Evolutionary conservation across 73 alveolate genomes (phyloP).

Genomic region (Durusdinium trenchii): DNA sequence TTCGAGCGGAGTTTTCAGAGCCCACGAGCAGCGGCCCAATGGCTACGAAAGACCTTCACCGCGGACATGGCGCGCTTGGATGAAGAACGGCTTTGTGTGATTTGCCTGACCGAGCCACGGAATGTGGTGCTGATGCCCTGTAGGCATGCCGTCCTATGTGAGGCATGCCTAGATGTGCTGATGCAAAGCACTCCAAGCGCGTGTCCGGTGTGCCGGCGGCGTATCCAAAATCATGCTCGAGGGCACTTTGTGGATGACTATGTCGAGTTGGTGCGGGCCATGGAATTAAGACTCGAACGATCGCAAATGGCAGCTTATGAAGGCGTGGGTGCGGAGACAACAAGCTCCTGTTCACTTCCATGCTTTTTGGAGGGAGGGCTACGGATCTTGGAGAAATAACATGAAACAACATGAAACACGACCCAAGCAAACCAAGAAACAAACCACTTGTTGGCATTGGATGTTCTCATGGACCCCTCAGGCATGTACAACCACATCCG

Average conservation of each 20-base stretch:
- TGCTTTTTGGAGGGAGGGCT: background rate
- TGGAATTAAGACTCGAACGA: constrained; percentile 35
- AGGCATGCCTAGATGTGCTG: constrained; percentile 39
- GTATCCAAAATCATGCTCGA: constrained; percentile 69
- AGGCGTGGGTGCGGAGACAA: constrained; percentile 5
- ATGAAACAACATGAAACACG: background rate
- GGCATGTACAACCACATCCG: constrained; percentile 92
- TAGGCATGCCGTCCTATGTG: constrained; percentile 86
- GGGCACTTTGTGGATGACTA: constrained; percentile 73
- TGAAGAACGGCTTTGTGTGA: constrained; percentile 74
- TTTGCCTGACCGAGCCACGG: constrained; percentile 68
- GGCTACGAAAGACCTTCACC: constrained; percentile 6
- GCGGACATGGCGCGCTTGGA: constrained; percentile 18
- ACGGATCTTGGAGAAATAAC: background rate
- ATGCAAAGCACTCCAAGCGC: constrained; percentile 31
- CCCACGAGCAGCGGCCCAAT: constrained; percentile 41
- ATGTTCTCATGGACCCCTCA: background rate
- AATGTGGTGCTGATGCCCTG: constrained; percentile 76
- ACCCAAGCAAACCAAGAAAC: background rate
- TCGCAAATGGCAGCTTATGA: constrained; percentile 56
- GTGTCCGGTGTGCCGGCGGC: constrained; percentile 55
- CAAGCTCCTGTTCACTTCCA: too few relatives aligned
- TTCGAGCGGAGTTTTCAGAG: constrained; percentile 54
- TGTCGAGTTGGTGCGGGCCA: constrained; percentile 46
- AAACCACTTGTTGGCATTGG: background rate